Conservation (phyloP, 192 early-diverging fungal species). For the Backusella mclennaniae region DNA sequence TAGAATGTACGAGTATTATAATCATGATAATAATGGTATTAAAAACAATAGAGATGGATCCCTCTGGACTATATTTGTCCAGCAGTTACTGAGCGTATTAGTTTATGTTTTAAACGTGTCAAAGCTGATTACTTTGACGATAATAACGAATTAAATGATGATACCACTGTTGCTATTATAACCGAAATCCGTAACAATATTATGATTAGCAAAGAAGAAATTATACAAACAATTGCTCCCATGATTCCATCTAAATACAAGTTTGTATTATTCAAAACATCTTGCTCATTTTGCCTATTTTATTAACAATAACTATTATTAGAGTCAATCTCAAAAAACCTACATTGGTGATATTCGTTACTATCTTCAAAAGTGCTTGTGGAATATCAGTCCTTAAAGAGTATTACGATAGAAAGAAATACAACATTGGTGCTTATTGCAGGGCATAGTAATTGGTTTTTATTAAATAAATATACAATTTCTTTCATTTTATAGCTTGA, state of each 20-base stretch:
- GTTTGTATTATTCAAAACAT: conserved; percentile 6
- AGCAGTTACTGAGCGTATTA: conserved; percentile 32
- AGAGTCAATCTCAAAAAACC: conserved; percentile 43
- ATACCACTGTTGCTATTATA: conserved; percentile 41
- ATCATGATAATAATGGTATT: background rate
- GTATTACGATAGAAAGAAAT: conserved; percentile 45
- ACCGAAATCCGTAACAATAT: conserved; percentile 44
- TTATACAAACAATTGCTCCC: conserved; percentile 26
- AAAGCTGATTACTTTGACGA: conserved; percentile 7
- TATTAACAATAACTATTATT: background rate
- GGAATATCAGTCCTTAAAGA: conserved; percentile 40
- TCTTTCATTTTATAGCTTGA: no score
- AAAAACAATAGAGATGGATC: conserved; percentile 29
- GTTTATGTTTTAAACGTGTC: conserved; percentile 9
- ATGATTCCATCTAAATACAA: conserved; percentile 28
- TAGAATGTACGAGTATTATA: background rate
- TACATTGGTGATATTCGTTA: conserved; percentile 40
- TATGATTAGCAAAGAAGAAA: conserved; percentile 31
- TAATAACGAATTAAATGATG: background rate
- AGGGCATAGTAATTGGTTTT: no score
- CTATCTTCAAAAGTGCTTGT: conserved; percentile 49
- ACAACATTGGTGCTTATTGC: conserved; percentile 32
- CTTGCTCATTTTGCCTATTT: background rate
- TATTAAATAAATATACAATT: no score
- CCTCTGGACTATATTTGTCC: conserved; percentile 43